Evolutionary conservation across 2,329 filamentous ascomycete species (phyloP), one percentile per base, ranked within the genome.

Genomic region (Colletotrichum sp.): DNA sequence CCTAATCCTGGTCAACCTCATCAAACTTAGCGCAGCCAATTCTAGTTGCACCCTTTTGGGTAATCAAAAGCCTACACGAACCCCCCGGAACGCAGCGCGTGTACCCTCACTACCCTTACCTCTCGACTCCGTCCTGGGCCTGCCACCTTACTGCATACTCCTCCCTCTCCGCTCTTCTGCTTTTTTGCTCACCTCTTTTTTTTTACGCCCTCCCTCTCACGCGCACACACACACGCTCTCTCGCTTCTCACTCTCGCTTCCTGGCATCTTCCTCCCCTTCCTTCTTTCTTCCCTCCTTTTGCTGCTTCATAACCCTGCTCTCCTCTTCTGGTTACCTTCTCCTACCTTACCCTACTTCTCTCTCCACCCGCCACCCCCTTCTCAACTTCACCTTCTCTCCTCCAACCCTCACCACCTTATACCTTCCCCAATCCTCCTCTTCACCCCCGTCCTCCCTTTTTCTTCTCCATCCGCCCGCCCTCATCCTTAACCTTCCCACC

Each of bases 1-100:
- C 67, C 63, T 69, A 73, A 79, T 80, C 79, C 78, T 80, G 79
- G 79, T 79, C 77, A 77, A 75, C 78, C 82, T 86, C 83, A 85
- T 84, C 83, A 83, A 85, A 85, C 82, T 83, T 86, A 85, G 84
- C 84, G 84, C 82, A 80, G 78, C 82, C 83, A 81, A 79, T 82
- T 81, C 80, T 78, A 82, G 80, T 79, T 80, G 77, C 79, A 69
- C 82, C 79, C 78, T 79, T 82, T 83, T 80, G 79, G 80, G 82
- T 80, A 85, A 84, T 85, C 81, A 83, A 79, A 82, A 82, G 56
- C 73, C 75, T 72, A 72, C 67, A 75, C 72, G 72, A 75, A 78
- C 77, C 78, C 78, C 79, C 38, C 38, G 38, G 38, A 48, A 48
- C 38, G 38, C 38, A 48, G 38, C 38, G 38, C 38, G 26, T 28